These are phyloP conservation scores for Boletus semigastroideus DNA, from an alignment of 1,284 basidiomycete species.

Conservation along the genomic window DNA sequence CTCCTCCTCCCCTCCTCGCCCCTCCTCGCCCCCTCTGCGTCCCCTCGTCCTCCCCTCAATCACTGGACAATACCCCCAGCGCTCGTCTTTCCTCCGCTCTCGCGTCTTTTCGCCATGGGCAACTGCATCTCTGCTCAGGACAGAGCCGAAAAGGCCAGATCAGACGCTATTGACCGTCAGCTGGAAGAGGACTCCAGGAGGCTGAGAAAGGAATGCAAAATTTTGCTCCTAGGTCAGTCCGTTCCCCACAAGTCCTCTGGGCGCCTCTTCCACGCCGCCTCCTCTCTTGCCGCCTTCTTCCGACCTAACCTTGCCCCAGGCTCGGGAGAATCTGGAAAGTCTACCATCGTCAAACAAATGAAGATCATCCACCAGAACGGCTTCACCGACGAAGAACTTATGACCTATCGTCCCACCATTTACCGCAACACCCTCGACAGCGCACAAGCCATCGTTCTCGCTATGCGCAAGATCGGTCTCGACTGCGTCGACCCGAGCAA, in stretches of 20 bases:
- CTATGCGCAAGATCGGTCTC: constrained; percentile 88
- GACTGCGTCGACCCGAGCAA: constrained; percentile 81
- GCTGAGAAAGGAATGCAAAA: constrained; percentile 93
- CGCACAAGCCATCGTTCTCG: constrained; percentile 85
- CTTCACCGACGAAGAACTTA: constrained; percentile 80
- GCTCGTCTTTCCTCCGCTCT: neutral
- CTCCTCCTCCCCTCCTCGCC: neutral
- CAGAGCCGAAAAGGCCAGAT: constrained; percentile 62
- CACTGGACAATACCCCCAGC: neutral
- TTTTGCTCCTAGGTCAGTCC: constrained; percentile 80
- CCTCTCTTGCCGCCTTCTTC: neutral
- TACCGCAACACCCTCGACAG: constrained; percentile 88
- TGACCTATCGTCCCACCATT: constrained; percentile 78
- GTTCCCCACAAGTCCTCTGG: constrained; percentile 1
- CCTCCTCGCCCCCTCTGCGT: neutral
- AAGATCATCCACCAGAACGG: constrained; percentile 98
- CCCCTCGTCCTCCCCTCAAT: neutral
- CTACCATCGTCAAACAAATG: constrained; percentile 98
- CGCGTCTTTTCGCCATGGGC: constrained; percentile 47
- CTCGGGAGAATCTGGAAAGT: constrained; percentile 85
- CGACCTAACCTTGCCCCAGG: constrained; percentile 32
- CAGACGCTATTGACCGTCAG: constrained; percentile 69
- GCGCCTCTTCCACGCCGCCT: constrained; percentile 11
- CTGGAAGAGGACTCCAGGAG: constrained; percentile 71
- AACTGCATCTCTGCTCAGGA: constrained; percentile 63